phyloP scores from a whole-genome alignment of 2,329 filamentous ascomycete species.

The Cladosporium sp. region DNA sequence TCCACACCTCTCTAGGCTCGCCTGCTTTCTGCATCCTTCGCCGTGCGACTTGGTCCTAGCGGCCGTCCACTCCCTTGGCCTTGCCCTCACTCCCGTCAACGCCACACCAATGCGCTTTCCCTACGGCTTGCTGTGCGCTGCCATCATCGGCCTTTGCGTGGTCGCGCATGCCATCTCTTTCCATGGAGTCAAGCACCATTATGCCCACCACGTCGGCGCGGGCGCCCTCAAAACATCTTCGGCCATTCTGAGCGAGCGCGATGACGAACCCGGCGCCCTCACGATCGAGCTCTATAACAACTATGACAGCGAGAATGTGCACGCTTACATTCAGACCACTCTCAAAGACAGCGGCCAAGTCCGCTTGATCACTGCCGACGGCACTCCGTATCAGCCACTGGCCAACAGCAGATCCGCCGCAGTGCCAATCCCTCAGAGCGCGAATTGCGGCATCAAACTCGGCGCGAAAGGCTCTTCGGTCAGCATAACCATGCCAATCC shows the following conservation, averaged over 20 bases:
- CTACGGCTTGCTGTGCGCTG: neutral
- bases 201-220: neutral
- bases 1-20: neutral
- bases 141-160: neutral
- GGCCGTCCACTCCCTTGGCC: neutral
- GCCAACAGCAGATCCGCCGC: constrained; percentile 29
- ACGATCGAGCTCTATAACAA: constrained; percentile 44
- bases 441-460: constrained; percentile 43
- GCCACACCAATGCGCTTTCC: neutral
- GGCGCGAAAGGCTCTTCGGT: constrained; percentile 37
- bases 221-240: neutral
- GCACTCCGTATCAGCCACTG: constrained; percentile 42
- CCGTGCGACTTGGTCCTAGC: neutral
- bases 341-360: constrained; percentile 39
- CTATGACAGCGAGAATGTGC: constrained; percentile 37
- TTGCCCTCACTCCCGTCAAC: neutral
- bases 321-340: constrained; percentile 45
- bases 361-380: constrained; percentile 43
- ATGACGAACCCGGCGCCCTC: neutral
- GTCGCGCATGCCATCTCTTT: neutral
- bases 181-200: neutral
- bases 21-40: neutral
- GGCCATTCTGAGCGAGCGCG: neutral
- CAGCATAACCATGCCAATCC: constrained; percentile 42
- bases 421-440: constrained; percentile 35